Evolutionary conservation across 495 filamentous ascomycete species (phyloP).

Genomic region (Aspergillus hancockii): DNA sequence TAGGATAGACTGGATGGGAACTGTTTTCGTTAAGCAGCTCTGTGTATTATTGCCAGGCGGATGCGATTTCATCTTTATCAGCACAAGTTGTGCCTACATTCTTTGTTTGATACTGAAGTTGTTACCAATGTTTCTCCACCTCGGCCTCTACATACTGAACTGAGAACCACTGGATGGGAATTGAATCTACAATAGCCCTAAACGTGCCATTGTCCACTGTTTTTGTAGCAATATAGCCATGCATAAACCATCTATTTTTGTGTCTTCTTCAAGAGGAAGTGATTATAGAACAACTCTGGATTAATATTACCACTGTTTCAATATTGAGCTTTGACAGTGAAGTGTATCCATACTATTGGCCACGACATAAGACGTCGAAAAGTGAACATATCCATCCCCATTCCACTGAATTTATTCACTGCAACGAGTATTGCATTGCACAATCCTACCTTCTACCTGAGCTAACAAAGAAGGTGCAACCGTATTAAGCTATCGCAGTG

Average conservation of each 20-base stretch:
- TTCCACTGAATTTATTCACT: not conserved
- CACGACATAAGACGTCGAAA: not conserved
- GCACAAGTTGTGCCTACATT: not conserved
- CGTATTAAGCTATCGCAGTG: not conserved
- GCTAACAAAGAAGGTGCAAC: too few relatives aligned
- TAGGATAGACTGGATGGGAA: not conserved
- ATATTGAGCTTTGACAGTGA: not conserved
- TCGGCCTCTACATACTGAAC: not conserved
- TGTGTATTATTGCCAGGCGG: not conserved
- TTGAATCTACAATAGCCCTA: not conserved
- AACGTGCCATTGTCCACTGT: not conserved
- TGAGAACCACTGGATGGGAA: not conserved
- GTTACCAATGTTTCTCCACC: not conserved
- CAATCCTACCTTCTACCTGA: not conserved
- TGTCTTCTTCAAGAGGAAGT: not conserved
- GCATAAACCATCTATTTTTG: not conserved
- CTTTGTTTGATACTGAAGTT: not conserved
- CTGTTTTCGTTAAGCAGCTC: not conserved
- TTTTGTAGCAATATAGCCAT: not conserved
- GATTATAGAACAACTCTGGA: not conserved
- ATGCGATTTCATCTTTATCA: not conserved
- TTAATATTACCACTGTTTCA: not conserved
- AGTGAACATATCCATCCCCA: not conserved
- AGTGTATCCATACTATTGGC: not conserved
- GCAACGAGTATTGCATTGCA: not conserved